Conservation (phyloP, 768 basidiomycete genomes). For the Tricholoma hemisulphureum region DNA sequence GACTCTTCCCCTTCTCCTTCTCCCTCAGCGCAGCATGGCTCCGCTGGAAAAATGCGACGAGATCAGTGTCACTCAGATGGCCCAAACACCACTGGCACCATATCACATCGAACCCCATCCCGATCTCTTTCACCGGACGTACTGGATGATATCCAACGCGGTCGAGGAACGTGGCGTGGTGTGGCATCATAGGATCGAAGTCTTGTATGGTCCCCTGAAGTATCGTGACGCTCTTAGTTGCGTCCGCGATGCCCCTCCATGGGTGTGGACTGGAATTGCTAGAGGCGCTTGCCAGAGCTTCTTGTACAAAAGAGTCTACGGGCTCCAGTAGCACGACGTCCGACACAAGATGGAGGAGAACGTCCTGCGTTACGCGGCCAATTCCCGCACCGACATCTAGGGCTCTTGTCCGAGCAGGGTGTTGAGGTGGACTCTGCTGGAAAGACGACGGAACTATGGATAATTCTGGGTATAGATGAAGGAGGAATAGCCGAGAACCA, state of each 20-base stretch:
- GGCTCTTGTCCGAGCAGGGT: conserved; percentile 52
- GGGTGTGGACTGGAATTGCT: conserved; percentile 20
- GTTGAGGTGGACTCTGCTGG: conserved; percentile 41
- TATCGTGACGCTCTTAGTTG: conserved; percentile 72
- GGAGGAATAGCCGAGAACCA: conserved; percentile 84
- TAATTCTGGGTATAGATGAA: conserved; percentile 78
- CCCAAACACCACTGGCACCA: conserved; percentile 99
- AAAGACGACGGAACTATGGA: conserved; percentile 74
- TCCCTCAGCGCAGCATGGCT: conserved; percentile 59
- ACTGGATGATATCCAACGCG: conserved; percentile 62
- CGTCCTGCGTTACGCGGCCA: conserved; percentile 85
- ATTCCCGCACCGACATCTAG: conserved; percentile 95
- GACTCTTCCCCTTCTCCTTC: conserved; percentile 40
- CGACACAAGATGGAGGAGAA: conserved; percentile 83
- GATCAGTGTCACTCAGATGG: conserved; percentile 74
- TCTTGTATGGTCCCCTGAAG: conserved; percentile 77
- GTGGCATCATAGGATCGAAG: conserved; percentile 65
- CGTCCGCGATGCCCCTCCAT: conserved; percentile 70
- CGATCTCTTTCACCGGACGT: conserved; percentile 44
- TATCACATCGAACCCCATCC: conserved; percentile 80
- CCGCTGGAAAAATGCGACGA: conserved; percentile 72
- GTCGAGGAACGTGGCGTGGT: conserved; percentile 51
- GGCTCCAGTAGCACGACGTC: conserved; percentile 92
- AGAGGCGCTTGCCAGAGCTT: conserved; percentile 52
- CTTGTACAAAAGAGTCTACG: conserved; percentile 70